Percentiles rank a stretch among this genome's conserved stretches.
These are phyloP conservation scores for Lycium barbarum DNA, from an alignment of 257 asterid species.

Conservation along the genomic window DNA sequence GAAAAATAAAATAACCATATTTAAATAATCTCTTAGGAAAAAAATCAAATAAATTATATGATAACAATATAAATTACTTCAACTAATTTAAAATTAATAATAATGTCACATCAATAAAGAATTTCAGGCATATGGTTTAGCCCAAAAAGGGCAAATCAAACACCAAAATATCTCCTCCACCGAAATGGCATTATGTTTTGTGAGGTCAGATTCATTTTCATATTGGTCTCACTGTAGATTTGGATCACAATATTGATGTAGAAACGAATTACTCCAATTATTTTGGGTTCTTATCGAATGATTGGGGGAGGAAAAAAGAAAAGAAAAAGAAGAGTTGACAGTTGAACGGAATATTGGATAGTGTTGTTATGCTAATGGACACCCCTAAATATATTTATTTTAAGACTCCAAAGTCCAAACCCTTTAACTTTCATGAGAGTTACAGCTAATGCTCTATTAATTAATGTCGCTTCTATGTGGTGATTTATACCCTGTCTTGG, in stretches of 20 bases:
- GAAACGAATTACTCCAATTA: not conserved
- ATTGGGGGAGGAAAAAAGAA: not conserved
- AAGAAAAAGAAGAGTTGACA: not conserved
- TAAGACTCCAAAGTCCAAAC: not conserved
- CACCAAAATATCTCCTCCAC: not conserved
- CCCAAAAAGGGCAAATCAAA: not conserved
- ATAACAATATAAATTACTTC: not conserved
- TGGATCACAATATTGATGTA: slow-evolving; percentile 3
- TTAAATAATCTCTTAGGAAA: not conserved
- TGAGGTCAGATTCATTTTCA: not conserved
- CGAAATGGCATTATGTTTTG: not conserved
- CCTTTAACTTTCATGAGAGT: not conserved
- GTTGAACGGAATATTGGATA: not conserved
- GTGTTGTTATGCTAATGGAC: not conserved
- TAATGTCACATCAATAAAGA: not conserved
- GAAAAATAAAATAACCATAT: not conserved
- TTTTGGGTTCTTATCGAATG: not conserved
- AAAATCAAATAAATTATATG: not conserved
- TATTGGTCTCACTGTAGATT: not conserved
- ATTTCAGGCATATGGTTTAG: not conserved
- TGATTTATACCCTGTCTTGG: no score
- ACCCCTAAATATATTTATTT: not conserved
- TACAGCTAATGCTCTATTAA: no score
- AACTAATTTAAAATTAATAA: not conserved
- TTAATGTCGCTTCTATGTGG: no score